phyloP scores from a whole-genome alignment of 805 yeast genomes.

The Ogataea ramenticola region DNA sequence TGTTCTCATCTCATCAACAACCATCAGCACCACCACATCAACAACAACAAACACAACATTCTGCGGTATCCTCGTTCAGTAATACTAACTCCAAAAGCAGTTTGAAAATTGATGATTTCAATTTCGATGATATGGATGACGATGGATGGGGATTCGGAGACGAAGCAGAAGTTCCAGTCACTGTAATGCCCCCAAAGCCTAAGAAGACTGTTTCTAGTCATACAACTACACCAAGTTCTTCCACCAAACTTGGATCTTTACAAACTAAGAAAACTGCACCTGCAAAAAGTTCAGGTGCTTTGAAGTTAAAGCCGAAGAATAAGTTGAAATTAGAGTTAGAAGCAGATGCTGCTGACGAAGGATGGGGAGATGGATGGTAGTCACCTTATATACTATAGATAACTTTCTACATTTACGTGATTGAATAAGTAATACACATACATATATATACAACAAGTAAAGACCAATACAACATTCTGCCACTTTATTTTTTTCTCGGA shows the following conservation, averaged over 20 bases:
- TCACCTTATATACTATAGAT: too few relatives aligned
- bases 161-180: conserved; percentile 8
- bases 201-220: conserved; percentile 1
- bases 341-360: conserved; percentile 28
- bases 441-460: too few relatives aligned
- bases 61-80: not conserved
- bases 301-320: conserved; percentile 19
- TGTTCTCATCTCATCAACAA: too few relatives aligned
- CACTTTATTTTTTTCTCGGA: not conserved
- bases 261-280: not conserved
- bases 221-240: not conserved
- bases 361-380: conserved; percentile 42
- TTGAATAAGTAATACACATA: too few relatives aligned
- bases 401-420: too few relatives aligned
- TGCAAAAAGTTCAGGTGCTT: conserved; percentile 1
- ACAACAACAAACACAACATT: too few relatives aligned
- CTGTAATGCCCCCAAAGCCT: not conserved
- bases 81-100: too few relatives aligned
- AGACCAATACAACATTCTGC: too few relatives aligned
- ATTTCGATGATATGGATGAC: conserved; percentile 8
- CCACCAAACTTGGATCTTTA: not conserved
- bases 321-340: conserved; percentile 28
- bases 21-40: too few relatives aligned
- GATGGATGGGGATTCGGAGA: conserved; percentile 27
- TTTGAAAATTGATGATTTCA: not conserved